Evolutionary conservation across 1,284 basidiomycete genomes (phyloP).

Genomic region (Pseudozyma thailandica): DNA sequence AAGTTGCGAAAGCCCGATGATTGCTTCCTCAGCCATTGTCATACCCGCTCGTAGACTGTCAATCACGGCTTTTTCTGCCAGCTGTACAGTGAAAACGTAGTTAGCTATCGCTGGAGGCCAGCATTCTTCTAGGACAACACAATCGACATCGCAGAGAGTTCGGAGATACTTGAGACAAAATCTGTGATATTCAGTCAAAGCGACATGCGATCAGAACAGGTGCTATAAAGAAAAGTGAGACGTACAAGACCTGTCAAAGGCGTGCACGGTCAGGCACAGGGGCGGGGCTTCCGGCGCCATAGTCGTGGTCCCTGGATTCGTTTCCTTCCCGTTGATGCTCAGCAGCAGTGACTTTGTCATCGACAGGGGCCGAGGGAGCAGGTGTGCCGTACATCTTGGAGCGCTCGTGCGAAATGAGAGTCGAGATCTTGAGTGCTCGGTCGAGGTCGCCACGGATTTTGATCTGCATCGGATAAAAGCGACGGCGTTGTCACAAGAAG

Average conservation of each 20-base stretch:
- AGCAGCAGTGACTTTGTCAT: conserved; percentile 13
- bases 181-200: too few relatives aligned
- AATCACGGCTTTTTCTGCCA: too few relatives aligned
- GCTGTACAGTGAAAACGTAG: too few relatives aligned
- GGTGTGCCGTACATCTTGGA: conserved; percentile 55
- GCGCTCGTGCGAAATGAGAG: conserved; percentile 60
- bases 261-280: conserved; percentile 49
- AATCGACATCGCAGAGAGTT: too few relatives aligned
- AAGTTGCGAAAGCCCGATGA: too few relatives aligned
- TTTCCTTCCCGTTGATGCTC: conserved; percentile 43
- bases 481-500: background rate
- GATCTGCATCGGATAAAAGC: conserved; percentile 30
- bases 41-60: too few relatives aligned
- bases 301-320: conserved; percentile 23
- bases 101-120: too few relatives aligned
- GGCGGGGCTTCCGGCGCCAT: conserved; percentile 51
- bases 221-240: too few relatives aligned
- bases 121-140: too few relatives aligned
- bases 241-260: conserved; percentile 20
- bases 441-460: conserved; percentile 63
- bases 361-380: conserved; percentile 17
- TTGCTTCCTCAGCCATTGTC: too few relatives aligned
- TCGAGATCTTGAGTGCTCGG: conserved; percentile 48
- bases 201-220: too few relatives aligned
- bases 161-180: too few relatives aligned